phyloP scores from a whole-genome alignment of 495 filamentous ascomycete species.

The Trichoderma orchidacearum region DNA sequence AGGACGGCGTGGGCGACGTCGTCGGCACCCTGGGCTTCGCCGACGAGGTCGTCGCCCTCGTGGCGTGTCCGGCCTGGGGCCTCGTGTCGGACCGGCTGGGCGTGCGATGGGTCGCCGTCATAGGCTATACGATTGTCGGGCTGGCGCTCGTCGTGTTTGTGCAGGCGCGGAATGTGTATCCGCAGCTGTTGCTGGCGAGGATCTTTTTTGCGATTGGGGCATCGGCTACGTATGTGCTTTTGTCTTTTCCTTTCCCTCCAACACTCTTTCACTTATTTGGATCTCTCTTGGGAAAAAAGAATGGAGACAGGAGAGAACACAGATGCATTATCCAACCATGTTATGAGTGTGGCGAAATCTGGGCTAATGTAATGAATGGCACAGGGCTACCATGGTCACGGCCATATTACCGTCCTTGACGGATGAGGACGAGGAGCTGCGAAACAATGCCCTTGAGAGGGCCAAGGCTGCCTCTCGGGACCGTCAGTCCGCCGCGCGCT shows the following conservation, averaged over 20 bases:
- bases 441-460: slow-evolving; percentile 7
- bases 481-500: neutral
- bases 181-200: slow-evolving; percentile 73
- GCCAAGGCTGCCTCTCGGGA: neutral
- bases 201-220: slow-evolving; percentile 83
- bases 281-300: neutral
- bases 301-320: neutral
- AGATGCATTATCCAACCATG: no score
- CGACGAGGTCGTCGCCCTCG: slow-evolving; percentile 82
- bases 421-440: slow-evolving; percentile 18
- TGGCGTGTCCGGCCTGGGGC: slow-evolving; percentile 88
- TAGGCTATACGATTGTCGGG: slow-evolving; percentile 71
- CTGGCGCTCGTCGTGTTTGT: slow-evolving; percentile 67
- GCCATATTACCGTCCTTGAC: slow-evolving; percentile 84
- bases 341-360: no score
- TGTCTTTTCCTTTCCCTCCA: no score
- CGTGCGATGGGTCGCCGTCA: slow-evolving; percentile 63
- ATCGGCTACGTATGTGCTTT: slow-evolving; percentile 53
- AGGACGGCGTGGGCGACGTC: slow-evolving; percentile 66
- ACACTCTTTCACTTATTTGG: neutral
- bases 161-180: slow-evolving; percentile 76
- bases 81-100: slow-evolving; percentile 80
- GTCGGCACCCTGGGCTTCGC: slow-evolving; percentile 92
- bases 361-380: slow-evolving; percentile 1
- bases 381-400: slow-evolving; percentile 85